Conservation (phyloP, 2,329 filamentous ascomycete genomes). For the Coniochaeta ligniaria region DNA sequence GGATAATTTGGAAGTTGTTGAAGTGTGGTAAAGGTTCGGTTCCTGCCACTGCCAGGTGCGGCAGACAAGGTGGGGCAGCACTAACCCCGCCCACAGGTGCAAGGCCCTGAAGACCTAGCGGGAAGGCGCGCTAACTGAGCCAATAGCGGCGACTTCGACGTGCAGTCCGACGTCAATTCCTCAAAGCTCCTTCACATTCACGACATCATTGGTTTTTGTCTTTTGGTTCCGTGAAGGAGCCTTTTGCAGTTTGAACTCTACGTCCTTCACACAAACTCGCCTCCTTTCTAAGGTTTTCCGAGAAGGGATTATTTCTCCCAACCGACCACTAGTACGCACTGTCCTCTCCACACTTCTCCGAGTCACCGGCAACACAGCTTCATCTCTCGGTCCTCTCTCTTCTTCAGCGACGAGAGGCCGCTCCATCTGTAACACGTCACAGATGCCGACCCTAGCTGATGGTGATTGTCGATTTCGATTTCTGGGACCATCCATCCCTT, state of each 20-base stretch:
- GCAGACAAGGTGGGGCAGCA: too few relatives aligned
- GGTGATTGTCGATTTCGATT: constrained; percentile 31
- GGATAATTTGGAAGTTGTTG: too few relatives aligned
- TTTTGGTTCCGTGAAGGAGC: not conserved
- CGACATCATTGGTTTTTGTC: not conserved
- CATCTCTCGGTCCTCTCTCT: not conserved
- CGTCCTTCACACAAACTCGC: not conserved
- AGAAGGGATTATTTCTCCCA: not conserved
- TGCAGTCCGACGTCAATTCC: not conserved
- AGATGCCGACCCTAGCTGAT: constrained; percentile 37
- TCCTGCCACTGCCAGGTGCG: too few relatives aligned
- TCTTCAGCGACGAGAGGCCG: constrained; percentile 7
- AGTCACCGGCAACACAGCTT: not conserved
- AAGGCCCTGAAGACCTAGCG: not conserved
- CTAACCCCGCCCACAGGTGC: not conserved
- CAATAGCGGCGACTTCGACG: not conserved
- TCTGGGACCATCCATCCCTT: constrained; percentile 33
- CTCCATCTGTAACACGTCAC: constrained; percentile 14
- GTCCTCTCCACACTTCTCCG: not conserved
- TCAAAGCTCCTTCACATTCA: not conserved
- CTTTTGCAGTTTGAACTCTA: not conserved
- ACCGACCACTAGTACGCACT: not conserved
- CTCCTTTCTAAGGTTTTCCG: not conserved
- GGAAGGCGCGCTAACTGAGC: not conserved
- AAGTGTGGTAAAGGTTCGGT: too few relatives aligned